Evolutionary conservation across 2,329 filamentous ascomycete genomes (phyloP).

Genomic region (Ophiocordyceps polyrhachis-furcata): DNA sequence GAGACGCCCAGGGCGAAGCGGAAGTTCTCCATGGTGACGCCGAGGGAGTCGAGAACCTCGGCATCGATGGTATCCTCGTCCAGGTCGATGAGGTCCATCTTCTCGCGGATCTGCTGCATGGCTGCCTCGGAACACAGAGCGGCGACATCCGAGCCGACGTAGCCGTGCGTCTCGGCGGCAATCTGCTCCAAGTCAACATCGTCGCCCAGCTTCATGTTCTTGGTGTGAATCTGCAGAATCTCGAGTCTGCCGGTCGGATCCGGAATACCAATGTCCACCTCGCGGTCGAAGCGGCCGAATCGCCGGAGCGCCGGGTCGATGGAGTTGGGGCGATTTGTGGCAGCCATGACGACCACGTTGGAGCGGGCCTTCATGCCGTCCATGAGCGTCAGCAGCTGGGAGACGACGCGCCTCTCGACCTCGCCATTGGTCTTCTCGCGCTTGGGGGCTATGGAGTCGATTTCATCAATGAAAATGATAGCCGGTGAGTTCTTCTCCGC

Average conservation of each 20-base stretch:
- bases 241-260: conserved; percentile 96
- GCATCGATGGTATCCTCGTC: conserved; percentile 98
- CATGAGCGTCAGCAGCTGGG: conserved; percentile 94
- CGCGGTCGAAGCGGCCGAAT: conserved; percentile 96
- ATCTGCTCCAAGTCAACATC: conserved; percentile 96
- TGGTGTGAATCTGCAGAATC: conserved; percentile 98
- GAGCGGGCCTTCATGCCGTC: conserved; percentile 99
- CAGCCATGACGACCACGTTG: conserved; percentile 97
- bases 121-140: conserved; percentile 97
- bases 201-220: conserved; percentile 99
- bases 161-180: conserved; percentile 94
- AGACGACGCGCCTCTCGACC: conserved; percentile 95
- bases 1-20: conserved; percentile 93
- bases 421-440: conserved; percentile 99
- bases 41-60: conserved; percentile 92
- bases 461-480: conserved; percentile 99
- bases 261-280: conserved; percentile 95
- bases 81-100: conserved; percentile 99
- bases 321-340: conserved; percentile 96
- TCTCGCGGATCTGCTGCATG: conserved; percentile 99
- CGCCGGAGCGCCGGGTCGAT: conserved; percentile 95
- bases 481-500: conserved; percentile 98
- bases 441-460: conserved; percentile 97
- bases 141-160: conserved; percentile 95
- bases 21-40: conserved; percentile 99